Conservation (phyloP, 345 rosid species). For the Sisymbrium altissimum region DNA sequence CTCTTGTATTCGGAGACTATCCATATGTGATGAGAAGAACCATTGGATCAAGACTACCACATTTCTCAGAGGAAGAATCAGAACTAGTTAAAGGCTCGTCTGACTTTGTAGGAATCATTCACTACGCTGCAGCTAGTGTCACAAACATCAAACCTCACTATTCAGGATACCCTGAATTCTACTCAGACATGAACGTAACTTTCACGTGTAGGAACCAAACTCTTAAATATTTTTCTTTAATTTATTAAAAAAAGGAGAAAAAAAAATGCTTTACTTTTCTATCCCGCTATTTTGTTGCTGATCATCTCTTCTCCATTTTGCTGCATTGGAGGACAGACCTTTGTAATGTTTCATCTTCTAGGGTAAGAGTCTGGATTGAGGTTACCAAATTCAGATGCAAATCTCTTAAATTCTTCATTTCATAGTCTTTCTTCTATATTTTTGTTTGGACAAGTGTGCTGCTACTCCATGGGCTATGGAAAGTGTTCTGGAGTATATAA, state of each 20-base stretch:
- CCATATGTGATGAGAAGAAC: background rate
- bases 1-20: background rate
- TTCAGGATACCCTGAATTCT: background rate
- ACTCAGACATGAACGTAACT: background rate
- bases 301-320: background rate
- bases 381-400: background rate
- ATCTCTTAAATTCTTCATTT: background rate
- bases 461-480: background rate
- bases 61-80: background rate
- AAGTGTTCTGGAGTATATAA: background rate
- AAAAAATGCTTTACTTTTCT: too few relatives aligned
- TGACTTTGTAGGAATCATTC: background rate
- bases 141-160: background rate
- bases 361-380: background rate
- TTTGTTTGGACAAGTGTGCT: background rate
- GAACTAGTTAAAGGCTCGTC: background rate
- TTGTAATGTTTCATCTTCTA: background rate
- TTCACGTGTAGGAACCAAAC: background rate
- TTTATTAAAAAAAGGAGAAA: background rate
- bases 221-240: background rate
- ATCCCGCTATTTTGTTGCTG: background rate
- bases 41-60: background rate
- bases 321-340: background rate
- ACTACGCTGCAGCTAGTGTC: background rate
- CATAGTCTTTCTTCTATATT: background rate